Conservation (phyloP, 495 filamentous ascomycete species). For the Aspergillus coremiiformis region DNA sequence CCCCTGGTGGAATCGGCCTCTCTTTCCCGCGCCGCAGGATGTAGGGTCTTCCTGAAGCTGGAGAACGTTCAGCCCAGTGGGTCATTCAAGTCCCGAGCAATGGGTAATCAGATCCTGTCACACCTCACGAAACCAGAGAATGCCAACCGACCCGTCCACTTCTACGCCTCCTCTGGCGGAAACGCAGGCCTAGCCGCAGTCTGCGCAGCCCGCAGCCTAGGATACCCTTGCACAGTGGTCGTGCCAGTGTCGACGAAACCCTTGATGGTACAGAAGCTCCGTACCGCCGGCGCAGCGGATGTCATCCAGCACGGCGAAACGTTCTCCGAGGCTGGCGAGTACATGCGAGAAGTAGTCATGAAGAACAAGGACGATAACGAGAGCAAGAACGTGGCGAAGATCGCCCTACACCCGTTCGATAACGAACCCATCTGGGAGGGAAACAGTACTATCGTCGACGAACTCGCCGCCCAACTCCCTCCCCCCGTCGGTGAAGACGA, state of each 20-base stretch:
- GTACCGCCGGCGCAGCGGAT: constrained; percentile 55
- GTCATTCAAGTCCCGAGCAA: constrained; percentile 89
- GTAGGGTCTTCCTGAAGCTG: constrained; percentile 83
- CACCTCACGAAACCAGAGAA: constrained; percentile 41
- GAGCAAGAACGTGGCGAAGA: constrained; percentile 58
- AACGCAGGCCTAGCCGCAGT: constrained; percentile 92
- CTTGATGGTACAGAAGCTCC: constrained; percentile 69
- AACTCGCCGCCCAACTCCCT: constrained; percentile 56
- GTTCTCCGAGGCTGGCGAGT: constrained; percentile 72
- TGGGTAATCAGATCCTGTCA: constrained; percentile 70
- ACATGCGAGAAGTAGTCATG: constrained; percentile 58
- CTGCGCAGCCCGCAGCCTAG: constrained; percentile 62
- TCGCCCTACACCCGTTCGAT: constrained; percentile 76
- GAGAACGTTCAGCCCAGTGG: constrained; percentile 89
- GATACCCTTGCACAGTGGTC: constrained; percentile 72
- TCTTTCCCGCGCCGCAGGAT: constrained; percentile 65
- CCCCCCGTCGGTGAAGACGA: constrained; percentile 27
- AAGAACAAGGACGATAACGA: constrained; percentile 27
- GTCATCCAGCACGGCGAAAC: constrained; percentile 65
- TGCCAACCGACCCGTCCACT: constrained; percentile 48
- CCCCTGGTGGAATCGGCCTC: constrained; percentile 61
- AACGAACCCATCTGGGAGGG: constrained; percentile 80
- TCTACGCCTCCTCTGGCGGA: constrained; percentile 83
- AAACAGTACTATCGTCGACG: constrained; percentile 62
- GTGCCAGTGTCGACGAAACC: constrained; percentile 61